A percentile compares a stretch with the other conserved stretches of the same genome.
Evolutionary conservation across 495 filamentous ascomycete species (phyloP).

Genomic region (Aspergillus ellipticus): DNA sequence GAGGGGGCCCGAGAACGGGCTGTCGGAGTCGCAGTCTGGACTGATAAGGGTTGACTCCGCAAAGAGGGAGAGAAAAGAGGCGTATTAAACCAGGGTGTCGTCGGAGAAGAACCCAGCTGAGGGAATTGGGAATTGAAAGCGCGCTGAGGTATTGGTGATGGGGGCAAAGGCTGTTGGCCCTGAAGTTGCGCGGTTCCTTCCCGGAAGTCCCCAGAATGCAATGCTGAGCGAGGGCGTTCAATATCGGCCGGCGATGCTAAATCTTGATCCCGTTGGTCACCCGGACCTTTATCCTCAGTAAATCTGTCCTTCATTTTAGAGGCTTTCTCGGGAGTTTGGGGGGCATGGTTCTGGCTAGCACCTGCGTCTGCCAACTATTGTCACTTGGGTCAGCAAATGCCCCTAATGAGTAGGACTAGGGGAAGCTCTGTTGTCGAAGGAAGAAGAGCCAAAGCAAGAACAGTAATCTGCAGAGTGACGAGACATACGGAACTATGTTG

Average conservation of each 20-base stretch:
- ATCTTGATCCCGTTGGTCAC: slow-evolving; percentile 16
- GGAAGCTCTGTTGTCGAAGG: neutral
- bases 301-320: slow-evolving; percentile 8
- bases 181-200: slow-evolving; percentile 44
- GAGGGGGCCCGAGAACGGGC: slow-evolving; percentile 55
- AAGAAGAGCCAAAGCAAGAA: neutral
- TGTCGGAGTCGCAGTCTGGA: slow-evolving; percentile 14
- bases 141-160: slow-evolving; percentile 20
- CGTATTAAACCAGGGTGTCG: slow-evolving; percentile 46
- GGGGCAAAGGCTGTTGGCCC: slow-evolving; percentile 19
- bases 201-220: slow-evolving; percentile 87
- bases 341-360: slow-evolving; percentile 11
- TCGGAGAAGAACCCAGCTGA: slow-evolving; percentile 41
- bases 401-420: neutral
- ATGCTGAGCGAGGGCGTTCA: slow-evolving; percentile 77
- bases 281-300: slow-evolving; percentile 4
- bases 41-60: slow-evolving; percentile 13
- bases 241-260: slow-evolving; percentile 53
- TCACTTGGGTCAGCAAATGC: slow-evolving; percentile 1
- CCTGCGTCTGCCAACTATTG: slow-evolving; percentile 12
- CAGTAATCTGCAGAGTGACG: neutral
- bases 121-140: slow-evolving; percentile 16
- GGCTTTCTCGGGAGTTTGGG: slow-evolving; percentile 6
- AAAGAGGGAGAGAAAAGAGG: slow-evolving; percentile 20
- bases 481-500: slow-evolving; percentile 60